Percentiles rank a stretch among this genome's conserved stretches.
phyloP scores from a whole-genome alignment of 768 basidiomycete species.

The Ephemerocybe angulata region DNA sequence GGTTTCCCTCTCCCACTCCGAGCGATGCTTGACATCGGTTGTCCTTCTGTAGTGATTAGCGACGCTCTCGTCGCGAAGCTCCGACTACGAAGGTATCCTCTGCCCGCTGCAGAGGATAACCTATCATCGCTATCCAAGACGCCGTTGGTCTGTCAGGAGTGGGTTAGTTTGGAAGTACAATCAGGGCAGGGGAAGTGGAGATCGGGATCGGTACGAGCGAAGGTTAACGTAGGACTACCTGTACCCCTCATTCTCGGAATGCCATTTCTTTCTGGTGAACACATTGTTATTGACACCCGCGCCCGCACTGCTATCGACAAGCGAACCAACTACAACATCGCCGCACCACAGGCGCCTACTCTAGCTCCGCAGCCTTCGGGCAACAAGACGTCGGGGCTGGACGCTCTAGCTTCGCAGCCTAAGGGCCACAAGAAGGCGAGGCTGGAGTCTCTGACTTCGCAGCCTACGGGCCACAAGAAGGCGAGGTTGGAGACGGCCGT shows the following conservation, averaged over 20 bases:
- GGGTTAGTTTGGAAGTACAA: slow-evolving; percentile 14
- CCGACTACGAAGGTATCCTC: slow-evolving; percentile 12
- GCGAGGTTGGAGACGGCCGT: background rate
- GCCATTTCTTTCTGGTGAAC: slow-evolving; percentile 16
- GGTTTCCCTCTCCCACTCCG: slow-evolving; percentile 6
- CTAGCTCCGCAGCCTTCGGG: too few species aligned
- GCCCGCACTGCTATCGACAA: slow-evolving; percentile 16
- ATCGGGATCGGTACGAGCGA: slow-evolving; percentile 14
- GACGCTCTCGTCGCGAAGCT: slow-evolving; percentile 10
- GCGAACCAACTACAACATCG: slow-evolving; percentile 8
- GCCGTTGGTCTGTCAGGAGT: slow-evolving; percentile 16
- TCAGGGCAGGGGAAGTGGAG: slow-evolving; percentile 17
- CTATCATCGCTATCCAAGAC: slow-evolving; percentile 12
- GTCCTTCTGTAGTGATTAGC: slow-evolving; percentile 21
- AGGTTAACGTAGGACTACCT: slow-evolving; percentile 16
- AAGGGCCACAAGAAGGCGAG: background rate
- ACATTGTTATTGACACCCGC: slow-evolving; percentile 17
- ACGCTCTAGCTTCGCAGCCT: too few species aligned
- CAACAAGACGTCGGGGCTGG: too few species aligned
- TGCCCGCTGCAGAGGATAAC: slow-evolving; percentile 18
- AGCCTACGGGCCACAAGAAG: background rate
- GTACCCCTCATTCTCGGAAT: slow-evolving; percentile 24
- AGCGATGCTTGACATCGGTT: slow-evolving; percentile 18
- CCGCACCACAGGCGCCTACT: background rate
- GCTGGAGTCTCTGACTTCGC: too few species aligned